Percentiles rank a stretch among this genome's conserved stretches.
Evolutionary conservation across 345 rosid genomes (phyloP).

Genomic region (Raphanus raphanistrum): DNA sequence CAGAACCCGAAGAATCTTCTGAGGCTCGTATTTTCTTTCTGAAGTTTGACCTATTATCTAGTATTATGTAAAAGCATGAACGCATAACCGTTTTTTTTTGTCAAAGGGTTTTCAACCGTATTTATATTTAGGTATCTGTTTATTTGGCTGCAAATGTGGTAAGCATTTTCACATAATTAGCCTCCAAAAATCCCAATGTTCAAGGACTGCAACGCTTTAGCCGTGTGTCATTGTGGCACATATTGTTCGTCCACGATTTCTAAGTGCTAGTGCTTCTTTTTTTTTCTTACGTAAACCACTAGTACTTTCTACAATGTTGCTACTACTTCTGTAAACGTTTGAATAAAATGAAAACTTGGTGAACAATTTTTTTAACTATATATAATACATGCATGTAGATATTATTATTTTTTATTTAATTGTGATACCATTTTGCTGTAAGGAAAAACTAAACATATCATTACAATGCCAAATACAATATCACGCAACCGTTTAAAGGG

Average conservation of each 20-base stretch:
- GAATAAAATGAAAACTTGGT: too few relatives aligned
- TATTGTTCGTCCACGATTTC: background rate
- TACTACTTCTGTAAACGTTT: too few relatives aligned
- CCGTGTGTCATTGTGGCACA: background rate
- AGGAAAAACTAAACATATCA: background rate
- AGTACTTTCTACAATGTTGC: background rate
- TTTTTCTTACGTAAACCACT: background rate
- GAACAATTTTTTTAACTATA: background rate
- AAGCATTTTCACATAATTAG: background rate
- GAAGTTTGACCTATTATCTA: background rate
- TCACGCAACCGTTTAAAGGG: background rate
- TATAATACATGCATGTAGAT: background rate
- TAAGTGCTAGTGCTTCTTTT: background rate
- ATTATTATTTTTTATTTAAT: too few relatives aligned
- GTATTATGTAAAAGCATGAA: background rate
- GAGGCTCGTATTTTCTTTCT: background rate
- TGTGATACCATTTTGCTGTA: background rate
- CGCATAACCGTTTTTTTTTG: background rate
- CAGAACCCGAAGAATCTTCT: background rate
- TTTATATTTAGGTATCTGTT: background rate
- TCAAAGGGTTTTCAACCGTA: too few relatives aligned
- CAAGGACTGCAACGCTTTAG: background rate
- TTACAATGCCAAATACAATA: background rate
- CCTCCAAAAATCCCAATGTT: background rate
- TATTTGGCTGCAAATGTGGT: background rate